These are phyloP conservation scores for Metarhizium sp. DNA, from an alignment of 2,329 filamentous ascomycete genomes.

Conservation along the genomic window DNA sequence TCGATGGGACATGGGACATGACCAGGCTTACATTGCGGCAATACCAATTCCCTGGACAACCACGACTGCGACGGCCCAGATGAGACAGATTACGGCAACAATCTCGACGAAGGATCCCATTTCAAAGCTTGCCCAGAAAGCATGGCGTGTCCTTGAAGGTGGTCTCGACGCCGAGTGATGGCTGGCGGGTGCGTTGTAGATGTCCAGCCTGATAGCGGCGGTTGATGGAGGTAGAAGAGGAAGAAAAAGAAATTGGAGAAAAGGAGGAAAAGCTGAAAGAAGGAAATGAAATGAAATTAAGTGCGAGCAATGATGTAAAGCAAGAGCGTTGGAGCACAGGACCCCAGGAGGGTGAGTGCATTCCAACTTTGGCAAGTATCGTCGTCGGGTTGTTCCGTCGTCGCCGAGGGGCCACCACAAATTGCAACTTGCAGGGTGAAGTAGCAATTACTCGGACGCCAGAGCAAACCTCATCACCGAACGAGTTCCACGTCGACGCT, in stretches of 20 bases:
- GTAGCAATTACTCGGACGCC: too few species aligned
- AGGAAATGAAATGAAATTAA: too few species aligned
- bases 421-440: too few species aligned
- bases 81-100: slow-evolving; percentile 37
- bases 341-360: not conserved
- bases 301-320: not conserved
- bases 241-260: not conserved
- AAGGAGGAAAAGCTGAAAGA: not conserved
- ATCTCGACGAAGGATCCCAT: slow-evolving; percentile 24
- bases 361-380: not conserved
- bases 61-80: slow-evolving; percentile 44
- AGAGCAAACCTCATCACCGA: not conserved
- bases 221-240: not conserved
- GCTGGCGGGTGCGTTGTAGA: not conserved
- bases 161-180: not conserved
- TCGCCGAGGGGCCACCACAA: too few species aligned
- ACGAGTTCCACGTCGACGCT: not conserved
- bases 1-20: not conserved
- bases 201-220: not conserved
- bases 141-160: slow-evolving; percentile 3
- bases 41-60: slow-evolving; percentile 47
- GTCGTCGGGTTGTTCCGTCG: not conserved
- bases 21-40: slow-evolving; percentile 39
- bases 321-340: not conserved
- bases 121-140: slow-evolving; percentile 4